These are phyloP conservation scores for Tilletia indica DNA, from an alignment of 1,284 basidiomycete genomes.

Conservation along the genomic window DNA sequence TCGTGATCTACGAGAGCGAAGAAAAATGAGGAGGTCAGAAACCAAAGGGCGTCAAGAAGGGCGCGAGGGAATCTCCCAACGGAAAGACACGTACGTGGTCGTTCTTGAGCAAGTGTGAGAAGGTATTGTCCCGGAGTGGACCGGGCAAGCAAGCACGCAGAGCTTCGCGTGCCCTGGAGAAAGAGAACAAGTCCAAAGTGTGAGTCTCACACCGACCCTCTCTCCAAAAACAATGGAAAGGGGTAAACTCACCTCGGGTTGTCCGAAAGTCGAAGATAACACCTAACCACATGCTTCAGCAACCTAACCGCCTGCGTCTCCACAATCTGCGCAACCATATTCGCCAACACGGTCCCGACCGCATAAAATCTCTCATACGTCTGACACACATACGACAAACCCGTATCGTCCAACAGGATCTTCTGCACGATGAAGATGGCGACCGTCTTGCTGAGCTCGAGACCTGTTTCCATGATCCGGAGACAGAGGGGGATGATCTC, in stretches of 20 bases:
- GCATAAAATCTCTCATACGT: constrained; percentile 99
- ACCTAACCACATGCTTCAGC: constrained; percentile 96
- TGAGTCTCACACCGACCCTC: not conserved
- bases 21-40: not conserved
- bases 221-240: constrained; percentile 19
- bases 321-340: constrained; percentile 80
- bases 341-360: constrained; percentile 94
- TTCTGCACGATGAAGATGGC: constrained; percentile 99
- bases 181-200: not conserved
- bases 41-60: not conserved
- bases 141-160: constrained; percentile 95
- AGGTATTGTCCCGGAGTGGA: constrained; percentile 90
- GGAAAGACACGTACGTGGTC: constrained; percentile 52
- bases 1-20: constrained; percentile 41
- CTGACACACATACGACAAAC: constrained; percentile 97
- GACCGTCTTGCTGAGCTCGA: constrained; percentile 97
- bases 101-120: constrained; percentile 74
- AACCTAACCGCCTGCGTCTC: constrained; percentile 95
- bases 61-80: not conserved
- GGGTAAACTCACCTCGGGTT: constrained; percentile 72
- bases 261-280: constrained; percentile 93
- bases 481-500: constrained; percentile 99
- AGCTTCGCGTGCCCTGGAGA: constrained; percentile 82
- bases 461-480: constrained; percentile 99
- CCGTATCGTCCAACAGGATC: constrained; percentile 95